These are phyloP conservation scores for Amaranthus tricolor DNA, from an alignment of 179 eudicot genomes.

Conservation along the genomic window DNA sequence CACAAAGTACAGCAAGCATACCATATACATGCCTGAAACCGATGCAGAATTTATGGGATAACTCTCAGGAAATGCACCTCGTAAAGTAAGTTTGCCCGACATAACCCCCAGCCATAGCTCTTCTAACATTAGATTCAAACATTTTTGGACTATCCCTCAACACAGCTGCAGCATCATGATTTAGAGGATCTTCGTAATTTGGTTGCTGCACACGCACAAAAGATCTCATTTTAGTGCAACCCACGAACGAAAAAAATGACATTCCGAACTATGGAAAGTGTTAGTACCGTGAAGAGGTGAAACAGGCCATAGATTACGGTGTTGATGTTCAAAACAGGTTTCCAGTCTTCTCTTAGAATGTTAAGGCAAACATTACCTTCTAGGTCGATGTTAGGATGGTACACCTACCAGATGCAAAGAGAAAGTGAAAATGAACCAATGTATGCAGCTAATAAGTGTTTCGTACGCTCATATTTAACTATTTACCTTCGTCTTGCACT, in stretches of 20 bases:
- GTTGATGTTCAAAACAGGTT: conserved; percentile 92
- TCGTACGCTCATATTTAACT: not conserved
- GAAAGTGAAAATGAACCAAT: conserved; percentile 3
- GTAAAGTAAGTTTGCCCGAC: conserved; percentile 75
- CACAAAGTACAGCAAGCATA: conserved; percentile 24
- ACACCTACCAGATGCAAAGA: conserved; percentile 48
- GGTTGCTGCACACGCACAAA: conserved; percentile 59
- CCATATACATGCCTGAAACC: conserved; percentile 22
- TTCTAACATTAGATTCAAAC: conserved; percentile 83
- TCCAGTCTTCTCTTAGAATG: conserved; percentile 99
- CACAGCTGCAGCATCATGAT: conserved; percentile 91
- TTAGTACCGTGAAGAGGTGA: conserved; percentile 91
- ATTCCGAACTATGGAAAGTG: not conserved
- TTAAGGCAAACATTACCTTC: conserved; percentile 99
- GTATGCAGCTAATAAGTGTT: not conserved
- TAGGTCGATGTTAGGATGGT: conserved; percentile 97
- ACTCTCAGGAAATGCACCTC: conserved; percentile 36
- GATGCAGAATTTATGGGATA: conserved; percentile 18
- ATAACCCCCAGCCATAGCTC: conserved; percentile 88
- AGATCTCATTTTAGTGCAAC: conserved; percentile 1
- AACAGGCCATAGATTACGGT: conserved; percentile 86
- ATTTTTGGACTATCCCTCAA: conserved; percentile 84
- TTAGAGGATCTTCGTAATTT: conserved; percentile 91
- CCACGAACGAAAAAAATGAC: not conserved
- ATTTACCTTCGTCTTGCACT: conserved; percentile 81